phyloP scores from a whole-genome alignment of 176 grass and related monocot genomes.

The Coix lacrymajobi region DNA sequence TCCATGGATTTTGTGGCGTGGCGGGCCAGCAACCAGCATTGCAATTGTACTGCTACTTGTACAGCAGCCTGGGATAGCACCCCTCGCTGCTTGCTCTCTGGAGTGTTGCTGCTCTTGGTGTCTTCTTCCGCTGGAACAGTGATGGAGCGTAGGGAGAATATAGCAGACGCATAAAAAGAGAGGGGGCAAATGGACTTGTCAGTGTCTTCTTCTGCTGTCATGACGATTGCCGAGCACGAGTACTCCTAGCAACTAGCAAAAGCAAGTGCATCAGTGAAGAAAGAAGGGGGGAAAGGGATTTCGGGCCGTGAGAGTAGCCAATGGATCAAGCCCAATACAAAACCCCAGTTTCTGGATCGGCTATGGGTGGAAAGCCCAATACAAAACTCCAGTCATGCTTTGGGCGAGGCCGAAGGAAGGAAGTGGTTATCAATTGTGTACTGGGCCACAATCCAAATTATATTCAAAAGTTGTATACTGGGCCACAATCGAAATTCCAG shows the following conservation, averaged over 20 bases:
- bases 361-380: neutral
- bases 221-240: no score
- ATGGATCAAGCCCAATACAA: neutral
- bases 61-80: neutral
- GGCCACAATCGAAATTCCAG: neutral
- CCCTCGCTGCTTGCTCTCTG: neutral
- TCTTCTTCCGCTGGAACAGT: neutral
- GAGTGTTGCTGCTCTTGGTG: neutral
- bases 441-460: neutral
- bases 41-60: neutral
- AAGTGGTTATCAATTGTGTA: neutral
- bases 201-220: no score
- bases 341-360: neutral
- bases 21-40: neutral
- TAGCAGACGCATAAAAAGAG: neutral
- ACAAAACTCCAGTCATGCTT: neutral
- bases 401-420: neutral
- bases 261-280: neutral
- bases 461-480: no score
- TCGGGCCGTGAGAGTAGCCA: neutral
- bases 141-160: neutral
- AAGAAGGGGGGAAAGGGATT: neutral
- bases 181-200: no score
- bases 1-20: neutral
- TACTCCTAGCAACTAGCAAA: no score